These are phyloP conservation scores for Trichoderma semiorbis DNA, from an alignment of 2,329 filamentous ascomycete genomes.

Conservation along the genomic window DNA sequence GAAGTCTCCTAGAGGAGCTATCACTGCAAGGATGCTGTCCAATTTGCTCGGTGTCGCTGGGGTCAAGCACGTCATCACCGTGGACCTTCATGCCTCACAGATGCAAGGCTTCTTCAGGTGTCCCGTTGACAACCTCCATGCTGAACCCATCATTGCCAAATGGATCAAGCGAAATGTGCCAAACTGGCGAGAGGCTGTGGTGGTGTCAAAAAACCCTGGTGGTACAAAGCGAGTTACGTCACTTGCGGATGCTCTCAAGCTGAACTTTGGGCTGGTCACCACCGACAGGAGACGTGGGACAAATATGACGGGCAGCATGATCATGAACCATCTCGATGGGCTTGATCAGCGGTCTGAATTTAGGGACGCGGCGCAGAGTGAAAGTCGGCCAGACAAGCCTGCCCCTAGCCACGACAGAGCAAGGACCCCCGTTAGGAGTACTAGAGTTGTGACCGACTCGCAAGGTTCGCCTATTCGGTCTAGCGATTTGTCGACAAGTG, in stretches of 20 bases:
- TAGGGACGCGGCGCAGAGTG: conserved; percentile 31
- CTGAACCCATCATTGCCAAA: conserved; percentile 88
- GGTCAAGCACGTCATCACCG: conserved; percentile 95
- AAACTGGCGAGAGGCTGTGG: conserved; percentile 86
- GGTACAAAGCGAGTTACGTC: conserved; percentile 97
- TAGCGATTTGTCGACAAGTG: conserved; percentile 20
- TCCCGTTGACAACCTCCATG: conserved; percentile 94
- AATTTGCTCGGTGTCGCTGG: conserved; percentile 92
- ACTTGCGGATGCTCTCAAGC: conserved; percentile 88
- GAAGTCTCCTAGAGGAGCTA: conserved; percentile 93
- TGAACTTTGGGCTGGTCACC: conserved; percentile 96
- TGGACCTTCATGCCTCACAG: conserved; percentile 94
- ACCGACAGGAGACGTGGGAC: conserved; percentile 70
- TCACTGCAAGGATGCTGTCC: conserved; percentile 94
- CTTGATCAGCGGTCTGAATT: conserved; percentile 46
- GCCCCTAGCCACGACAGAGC: conserved; percentile 15
- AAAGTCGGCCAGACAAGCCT: conserved; percentile 25
- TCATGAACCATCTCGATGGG: conserved; percentile 65
- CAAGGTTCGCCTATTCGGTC: conserved; percentile 43
- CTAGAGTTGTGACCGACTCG: conserved; percentile 39
- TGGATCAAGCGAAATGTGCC: conserved; percentile 91
- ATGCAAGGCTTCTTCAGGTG: conserved; percentile 99
- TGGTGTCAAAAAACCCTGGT: conserved; percentile 96
- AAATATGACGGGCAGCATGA: conserved; percentile 75
- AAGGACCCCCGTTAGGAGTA: conserved; percentile 24